Conservation (phyloP, 208 protist genomes). For the Trypanosomatidae sp. region DNA sequence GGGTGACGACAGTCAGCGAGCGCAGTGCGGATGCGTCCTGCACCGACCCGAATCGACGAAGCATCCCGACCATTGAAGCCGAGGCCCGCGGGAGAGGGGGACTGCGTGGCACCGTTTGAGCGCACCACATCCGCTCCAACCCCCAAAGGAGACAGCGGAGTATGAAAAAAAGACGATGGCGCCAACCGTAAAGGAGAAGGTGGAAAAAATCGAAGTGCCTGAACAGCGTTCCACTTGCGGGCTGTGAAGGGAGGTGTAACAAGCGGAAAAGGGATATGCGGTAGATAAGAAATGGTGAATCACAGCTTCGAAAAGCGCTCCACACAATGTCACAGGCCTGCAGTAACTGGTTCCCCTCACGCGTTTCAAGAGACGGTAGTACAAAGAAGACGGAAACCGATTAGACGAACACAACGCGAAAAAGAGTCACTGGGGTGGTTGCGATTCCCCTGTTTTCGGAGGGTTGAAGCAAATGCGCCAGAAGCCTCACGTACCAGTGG, state of each 20-base stretch:
- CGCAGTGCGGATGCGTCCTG: background rate
- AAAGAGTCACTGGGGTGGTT: background rate
- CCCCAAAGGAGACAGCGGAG: conserved; percentile 3
- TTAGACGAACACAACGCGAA: background rate
- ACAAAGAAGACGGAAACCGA: background rate
- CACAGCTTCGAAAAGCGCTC: background rate
- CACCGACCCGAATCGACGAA: background rate
- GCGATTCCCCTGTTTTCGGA: background rate
- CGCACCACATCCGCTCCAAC: background rate
- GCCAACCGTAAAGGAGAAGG: background rate
- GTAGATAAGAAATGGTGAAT: background rate
- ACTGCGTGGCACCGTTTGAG: background rate
- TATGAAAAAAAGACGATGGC: no score
- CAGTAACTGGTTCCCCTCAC: background rate
- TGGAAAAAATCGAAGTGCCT: background rate
- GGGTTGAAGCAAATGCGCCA: background rate
- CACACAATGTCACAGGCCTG: background rate
- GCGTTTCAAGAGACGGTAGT: background rate
- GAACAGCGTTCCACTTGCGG: background rate
- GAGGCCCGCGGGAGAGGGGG: background rate
- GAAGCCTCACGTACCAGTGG: background rate
- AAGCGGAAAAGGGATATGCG: background rate
- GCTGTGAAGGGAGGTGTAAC: background rate
- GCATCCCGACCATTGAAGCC: background rate
- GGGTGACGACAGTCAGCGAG: background rate